These are phyloP conservation scores for Fusarium sp. DNA, from an alignment of 2,329 filamentous ascomycete genomes.

Conservation along the genomic window DNA sequence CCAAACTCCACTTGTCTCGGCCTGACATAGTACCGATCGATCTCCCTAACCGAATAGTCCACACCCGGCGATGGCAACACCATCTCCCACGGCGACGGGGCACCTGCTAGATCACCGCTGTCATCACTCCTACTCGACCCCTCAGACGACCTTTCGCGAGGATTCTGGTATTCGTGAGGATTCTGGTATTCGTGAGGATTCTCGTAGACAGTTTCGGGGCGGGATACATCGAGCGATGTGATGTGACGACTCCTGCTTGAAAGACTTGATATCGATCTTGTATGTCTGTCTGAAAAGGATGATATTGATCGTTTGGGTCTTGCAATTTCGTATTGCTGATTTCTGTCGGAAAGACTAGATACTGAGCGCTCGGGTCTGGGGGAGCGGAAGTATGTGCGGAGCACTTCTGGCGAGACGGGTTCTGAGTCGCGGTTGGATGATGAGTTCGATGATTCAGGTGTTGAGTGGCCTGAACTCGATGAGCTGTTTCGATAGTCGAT, in stretches of 20 bases:
- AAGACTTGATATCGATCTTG: neutral
- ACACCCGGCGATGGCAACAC: slow-evolving; percentile 37
- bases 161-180: neutral
- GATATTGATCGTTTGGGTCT: slow-evolving; percentile 2
- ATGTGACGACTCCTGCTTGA: neutral
- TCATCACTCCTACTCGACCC: slow-evolving; percentile 5
- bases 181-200: neutral
- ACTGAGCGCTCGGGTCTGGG: slow-evolving; percentile 22
- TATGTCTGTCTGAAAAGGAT: neutral
- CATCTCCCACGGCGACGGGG: slow-evolving; percentile 13
- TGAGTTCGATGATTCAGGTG: neutral
- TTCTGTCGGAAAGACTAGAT: neutral
- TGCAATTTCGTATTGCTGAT: slow-evolving; percentile 10
- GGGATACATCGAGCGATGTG: neutral
- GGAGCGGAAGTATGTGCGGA: slow-evolving; percentile 41
- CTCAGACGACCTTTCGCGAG: neutral
- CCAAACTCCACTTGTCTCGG: slow-evolving; percentile 35
- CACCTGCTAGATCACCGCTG: neutral
- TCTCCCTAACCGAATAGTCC: slow-evolving; percentile 53
- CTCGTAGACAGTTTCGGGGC: neutral
- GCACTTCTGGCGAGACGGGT: slow-evolving; percentile 2
- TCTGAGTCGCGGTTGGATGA: slow-evolving; percentile 15
- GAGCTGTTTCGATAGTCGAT: slow-evolving; percentile 12
- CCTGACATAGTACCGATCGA: slow-evolving; percentile 49
- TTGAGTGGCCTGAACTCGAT: neutral